Evolutionary conservation across 129 eudicot species (phyloP).

Genomic region (Deinandra increscens): DNA sequence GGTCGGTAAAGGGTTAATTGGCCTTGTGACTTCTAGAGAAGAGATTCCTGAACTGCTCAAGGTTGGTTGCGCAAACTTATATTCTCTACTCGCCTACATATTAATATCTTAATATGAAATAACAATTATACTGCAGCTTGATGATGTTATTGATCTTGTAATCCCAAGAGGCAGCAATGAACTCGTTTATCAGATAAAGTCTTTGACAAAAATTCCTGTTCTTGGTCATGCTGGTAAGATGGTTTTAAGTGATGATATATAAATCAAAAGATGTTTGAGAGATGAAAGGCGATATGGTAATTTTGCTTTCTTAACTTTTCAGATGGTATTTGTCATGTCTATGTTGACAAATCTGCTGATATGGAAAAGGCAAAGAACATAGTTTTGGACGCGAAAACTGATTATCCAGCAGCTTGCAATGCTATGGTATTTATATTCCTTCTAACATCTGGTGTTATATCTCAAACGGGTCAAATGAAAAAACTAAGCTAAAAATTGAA

Average conservation of each 20-base stretch:
- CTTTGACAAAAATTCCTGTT: conserved; percentile 90
- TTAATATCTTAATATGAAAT: conserved; percentile 1
- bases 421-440: conserved; percentile 69
- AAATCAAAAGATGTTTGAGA: conserved; percentile 16
- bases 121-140: conserved; percentile 56
- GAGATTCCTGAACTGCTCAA: conserved; percentile 95
- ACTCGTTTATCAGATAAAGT: conserved; percentile 90
- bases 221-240: conserved; percentile 91
- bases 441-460: conserved; percentile 1
- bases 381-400: conserved; percentile 89
- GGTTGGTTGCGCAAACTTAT: conserved; percentile 38
- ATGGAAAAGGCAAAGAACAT: conserved; percentile 85
- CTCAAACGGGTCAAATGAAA: background rate
- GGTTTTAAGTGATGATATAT: conserved; percentile 18
- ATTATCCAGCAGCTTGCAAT: conserved; percentile 98
- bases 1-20: conserved; percentile 80
- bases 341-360: conserved; percentile 91
- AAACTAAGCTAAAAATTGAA: background rate
- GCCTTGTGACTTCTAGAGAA: conserved; percentile 92
- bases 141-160: conserved; percentile 97
- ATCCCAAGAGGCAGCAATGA: conserved; percentile 99
- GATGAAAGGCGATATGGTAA: conserved; percentile 12
- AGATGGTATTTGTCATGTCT: conserved; percentile 99
- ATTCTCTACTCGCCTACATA: background rate
- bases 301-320: conserved; percentile 26